Evolutionary conservation across 495 filamentous ascomycete species (phyloP).

Genomic region (Parmelia sp.): DNA sequence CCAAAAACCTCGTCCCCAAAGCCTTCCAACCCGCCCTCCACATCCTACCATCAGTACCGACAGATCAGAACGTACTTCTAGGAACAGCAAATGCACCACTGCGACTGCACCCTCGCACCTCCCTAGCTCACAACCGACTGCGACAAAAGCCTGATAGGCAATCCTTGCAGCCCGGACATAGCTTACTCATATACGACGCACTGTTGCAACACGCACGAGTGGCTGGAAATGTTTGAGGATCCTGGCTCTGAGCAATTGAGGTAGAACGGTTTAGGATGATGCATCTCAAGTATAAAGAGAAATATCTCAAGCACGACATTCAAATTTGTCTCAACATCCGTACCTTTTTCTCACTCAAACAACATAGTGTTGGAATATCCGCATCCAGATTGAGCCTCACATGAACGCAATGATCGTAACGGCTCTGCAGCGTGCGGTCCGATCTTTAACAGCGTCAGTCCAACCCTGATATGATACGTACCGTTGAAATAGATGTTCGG

Average conservation of each 20-base stretch:
- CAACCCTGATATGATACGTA: no score
- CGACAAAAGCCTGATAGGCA: neutral
- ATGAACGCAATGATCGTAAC: no score
- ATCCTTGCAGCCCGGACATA: neutral
- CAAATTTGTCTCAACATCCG: no score
- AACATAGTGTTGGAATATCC: no score
- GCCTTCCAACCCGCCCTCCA: neutral
- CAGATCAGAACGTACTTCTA: neutral
- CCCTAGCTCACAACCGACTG: neutral
- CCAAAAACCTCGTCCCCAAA: neutral
- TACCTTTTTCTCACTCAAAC: no score
- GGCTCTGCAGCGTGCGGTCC: no score
- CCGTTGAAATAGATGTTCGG: no score
- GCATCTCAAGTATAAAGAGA: neutral
- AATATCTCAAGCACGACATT: no score
- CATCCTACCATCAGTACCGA: neutral
- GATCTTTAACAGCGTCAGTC: no score
- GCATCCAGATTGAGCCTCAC: neutral
- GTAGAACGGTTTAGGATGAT: neutral
- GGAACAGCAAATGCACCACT: neutral
- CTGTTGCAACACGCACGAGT: neutral
- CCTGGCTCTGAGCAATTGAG: neutral
- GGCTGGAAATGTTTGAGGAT: neutral
- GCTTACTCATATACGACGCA: neutral
- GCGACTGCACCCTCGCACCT: neutral